Conservation (phyloP, 1,139 yeast genomes). For the Kurtzmaniella natalensis region DNA sequence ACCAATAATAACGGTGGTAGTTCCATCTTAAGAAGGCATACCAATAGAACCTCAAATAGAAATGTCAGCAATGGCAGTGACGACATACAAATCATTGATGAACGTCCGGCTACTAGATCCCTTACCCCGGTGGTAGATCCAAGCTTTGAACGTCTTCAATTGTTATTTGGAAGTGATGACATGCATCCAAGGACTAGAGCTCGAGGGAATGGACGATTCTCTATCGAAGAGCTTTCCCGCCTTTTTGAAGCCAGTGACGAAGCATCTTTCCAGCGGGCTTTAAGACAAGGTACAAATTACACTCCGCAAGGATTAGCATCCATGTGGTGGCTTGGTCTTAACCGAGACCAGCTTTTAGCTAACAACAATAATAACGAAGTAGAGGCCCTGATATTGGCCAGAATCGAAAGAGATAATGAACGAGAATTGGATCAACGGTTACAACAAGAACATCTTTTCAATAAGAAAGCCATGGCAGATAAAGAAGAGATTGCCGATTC, state of each 20-base stretch:
- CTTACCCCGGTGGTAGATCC: slow-evolving; percentile 3
- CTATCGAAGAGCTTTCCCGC: not conserved
- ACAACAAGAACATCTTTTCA: slow-evolving; percentile 27
- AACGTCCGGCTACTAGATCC: slow-evolving; percentile 12
- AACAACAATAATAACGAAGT: slow-evolving; percentile 12
- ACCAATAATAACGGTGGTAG: too few species aligned
- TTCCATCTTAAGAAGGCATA: too few species aligned
- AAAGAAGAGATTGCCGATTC: slow-evolving; percentile 23
- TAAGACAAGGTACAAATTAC: not conserved
- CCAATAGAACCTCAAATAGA: slow-evolving; percentile 9
- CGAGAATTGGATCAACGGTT: slow-evolving; percentile 29
- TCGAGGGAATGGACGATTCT: not conserved
- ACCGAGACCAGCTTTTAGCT: not conserved
- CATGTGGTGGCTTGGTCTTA: not conserved
- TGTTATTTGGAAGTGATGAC: not conserved
- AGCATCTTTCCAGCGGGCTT: slow-evolving; percentile 1
- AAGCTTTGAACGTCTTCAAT: slow-evolving; percentile 1
- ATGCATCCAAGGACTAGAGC: not conserved
- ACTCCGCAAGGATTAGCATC: slow-evolving; percentile 1
- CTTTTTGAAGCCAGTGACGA: slow-evolving; percentile 1
- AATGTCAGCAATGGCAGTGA: too few species aligned
- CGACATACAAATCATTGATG: slow-evolving; percentile 25
- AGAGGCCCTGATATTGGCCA: slow-evolving; percentile 33
- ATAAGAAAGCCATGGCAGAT: slow-evolving; percentile 24
- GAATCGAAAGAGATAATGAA: slow-evolving; percentile 42